These are phyloP conservation scores for Malus sieversii DNA, from an alignment of 306 rosid genomes.

Conservation along the genomic window DNA sequence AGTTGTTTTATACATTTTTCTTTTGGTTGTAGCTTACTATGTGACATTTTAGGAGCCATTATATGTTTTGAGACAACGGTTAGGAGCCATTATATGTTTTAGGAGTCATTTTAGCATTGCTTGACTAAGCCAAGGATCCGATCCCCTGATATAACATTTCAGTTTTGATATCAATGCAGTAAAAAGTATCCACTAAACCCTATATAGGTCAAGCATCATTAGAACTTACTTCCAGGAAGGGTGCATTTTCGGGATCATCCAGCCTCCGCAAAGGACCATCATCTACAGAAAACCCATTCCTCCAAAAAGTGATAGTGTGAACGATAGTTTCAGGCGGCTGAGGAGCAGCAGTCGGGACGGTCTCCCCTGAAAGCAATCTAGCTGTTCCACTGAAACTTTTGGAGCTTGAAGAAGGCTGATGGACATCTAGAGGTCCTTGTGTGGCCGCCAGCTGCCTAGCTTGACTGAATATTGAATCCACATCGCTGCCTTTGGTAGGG, in stretches of 20 bases:
- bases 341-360: constrained; percentile 46
- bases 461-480: constrained; percentile 62
- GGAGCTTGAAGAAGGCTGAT: constrained; percentile 43
- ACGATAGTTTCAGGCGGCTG: constrained; percentile 37
- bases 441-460: constrained; percentile 53
- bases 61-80: background rate
- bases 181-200: background rate
- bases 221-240: constrained; percentile 65
- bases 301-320: constrained; percentile 72
- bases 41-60: background rate
- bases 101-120: background rate
- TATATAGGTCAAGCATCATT: background rate
- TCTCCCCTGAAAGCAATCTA: constrained; percentile 83
- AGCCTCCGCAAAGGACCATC: constrained; percentile 65
- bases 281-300: constrained; percentile 75
- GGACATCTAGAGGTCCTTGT: constrained; percentile 34
- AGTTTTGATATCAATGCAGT: background rate
- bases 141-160: background rate
- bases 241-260: constrained; percentile 78
- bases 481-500: constrained; percentile 50
- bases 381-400: constrained; percentile 70
- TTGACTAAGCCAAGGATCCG: background rate
- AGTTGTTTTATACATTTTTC: too few relatives aligned
- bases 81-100: background rate
- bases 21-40: background rate